A percentile compares a stretch with the other conserved stretches of the same genome.
phyloP scores from a whole-genome alignment of 495 filamentous ascomycete genomes.

The Aspergillus bridgeri region DNA sequence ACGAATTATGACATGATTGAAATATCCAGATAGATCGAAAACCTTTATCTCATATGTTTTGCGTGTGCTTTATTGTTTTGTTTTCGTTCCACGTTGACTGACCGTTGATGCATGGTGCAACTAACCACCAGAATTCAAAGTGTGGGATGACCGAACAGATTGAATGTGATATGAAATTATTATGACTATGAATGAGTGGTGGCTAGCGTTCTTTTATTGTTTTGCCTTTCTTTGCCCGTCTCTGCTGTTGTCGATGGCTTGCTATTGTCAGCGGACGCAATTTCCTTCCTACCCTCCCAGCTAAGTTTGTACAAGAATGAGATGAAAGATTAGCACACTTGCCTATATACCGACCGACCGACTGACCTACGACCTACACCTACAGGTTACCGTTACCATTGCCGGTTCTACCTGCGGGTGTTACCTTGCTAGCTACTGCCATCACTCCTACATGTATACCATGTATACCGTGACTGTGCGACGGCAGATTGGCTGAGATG shows the following conservation, averaged over 20 bases:
- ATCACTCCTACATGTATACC: no score
- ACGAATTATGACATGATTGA: slow-evolving; percentile 24
- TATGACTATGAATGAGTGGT: background rate
- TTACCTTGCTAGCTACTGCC: background rate
- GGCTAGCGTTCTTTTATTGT: background rate
- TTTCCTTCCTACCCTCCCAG: background rate
- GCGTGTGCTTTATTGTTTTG: background rate
- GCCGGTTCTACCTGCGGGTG: background rate
- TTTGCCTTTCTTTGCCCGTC: background rate
- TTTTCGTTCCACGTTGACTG: background rate
- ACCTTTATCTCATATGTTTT: slow-evolving; percentile 5
- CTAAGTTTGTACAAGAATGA: background rate
- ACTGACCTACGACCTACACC: no score
- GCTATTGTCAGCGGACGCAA: background rate
- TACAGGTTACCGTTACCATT: background rate
- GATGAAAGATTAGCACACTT: background rate
- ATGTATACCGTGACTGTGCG: background rate
- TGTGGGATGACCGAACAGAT: background rate
- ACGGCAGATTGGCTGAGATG: background rate
- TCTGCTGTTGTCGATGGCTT: background rate
- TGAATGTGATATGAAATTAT: background rate
- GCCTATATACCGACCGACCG: background rate
- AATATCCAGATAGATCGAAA: slow-evolving; percentile 27
- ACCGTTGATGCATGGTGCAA: background rate
- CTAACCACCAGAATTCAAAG: background rate